phyloP scores from a whole-genome alignment of 225 moss, liverwort and hornwort genomes.

The Anthoceros angustus region DNA sequence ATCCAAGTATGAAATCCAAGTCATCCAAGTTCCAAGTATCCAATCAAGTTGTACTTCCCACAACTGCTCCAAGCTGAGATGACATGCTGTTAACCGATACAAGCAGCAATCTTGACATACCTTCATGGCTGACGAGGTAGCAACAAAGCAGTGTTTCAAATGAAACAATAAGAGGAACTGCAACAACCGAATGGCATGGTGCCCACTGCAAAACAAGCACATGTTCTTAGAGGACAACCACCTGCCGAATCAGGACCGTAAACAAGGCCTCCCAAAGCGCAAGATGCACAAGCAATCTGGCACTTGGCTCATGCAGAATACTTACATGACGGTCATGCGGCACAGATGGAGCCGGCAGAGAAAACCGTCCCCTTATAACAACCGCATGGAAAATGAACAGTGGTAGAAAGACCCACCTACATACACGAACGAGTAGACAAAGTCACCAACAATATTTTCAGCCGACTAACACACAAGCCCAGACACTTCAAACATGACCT shows the following conservation, averaged over 20 bases:
- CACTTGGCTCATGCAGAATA: not conserved
- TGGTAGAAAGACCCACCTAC: constrained; percentile 85
- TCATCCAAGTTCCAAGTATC: not conserved
- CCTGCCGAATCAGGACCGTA: not conserved
- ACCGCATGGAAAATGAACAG: constrained; percentile 89
- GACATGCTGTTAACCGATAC: not conserved
- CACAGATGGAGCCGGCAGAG: constrained; percentile 87
- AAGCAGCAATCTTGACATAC: constrained; percentile 14
- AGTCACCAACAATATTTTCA: not conserved
- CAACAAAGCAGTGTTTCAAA: constrained; percentile 94
- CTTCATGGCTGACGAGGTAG: constrained; percentile 69
- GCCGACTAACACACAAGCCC: not conserved
- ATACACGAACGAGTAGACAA: not conserved
- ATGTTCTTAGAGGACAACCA: not conserved
- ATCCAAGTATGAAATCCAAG: too few relatives aligned
- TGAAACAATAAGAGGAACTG: constrained; percentile 72
- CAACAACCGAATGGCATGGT: constrained; percentile 92
- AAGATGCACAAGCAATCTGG: not conserved
- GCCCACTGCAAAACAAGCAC: constrained; percentile 56
- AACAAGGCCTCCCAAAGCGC: not conserved
- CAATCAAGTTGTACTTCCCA: not conserved
- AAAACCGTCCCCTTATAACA: constrained; percentile 76
- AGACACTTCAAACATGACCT: not conserved
- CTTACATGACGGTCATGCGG: constrained; percentile 93
- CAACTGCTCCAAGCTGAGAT: not conserved